Conservation (phyloP, 108 stramenopile species). For the Pseudonitzschia delicatissima region DNA sequence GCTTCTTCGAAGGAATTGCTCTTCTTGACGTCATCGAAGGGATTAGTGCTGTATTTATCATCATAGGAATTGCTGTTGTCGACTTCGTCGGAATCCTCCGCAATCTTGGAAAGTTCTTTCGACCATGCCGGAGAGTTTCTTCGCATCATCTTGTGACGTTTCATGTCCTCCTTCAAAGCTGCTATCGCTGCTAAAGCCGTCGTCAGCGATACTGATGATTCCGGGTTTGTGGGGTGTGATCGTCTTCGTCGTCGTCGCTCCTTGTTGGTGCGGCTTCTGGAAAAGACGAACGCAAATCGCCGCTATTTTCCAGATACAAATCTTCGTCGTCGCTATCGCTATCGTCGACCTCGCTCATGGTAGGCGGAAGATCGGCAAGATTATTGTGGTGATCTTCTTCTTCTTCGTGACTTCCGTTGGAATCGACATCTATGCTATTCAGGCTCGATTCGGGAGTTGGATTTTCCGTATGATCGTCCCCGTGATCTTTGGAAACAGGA, state of each 20-base stretch:
- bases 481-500: neutral
- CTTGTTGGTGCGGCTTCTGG: neutral
- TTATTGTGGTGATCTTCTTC: neutral
- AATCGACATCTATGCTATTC: no score
- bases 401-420: neutral
- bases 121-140: neutral
- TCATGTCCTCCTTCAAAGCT: neutral
- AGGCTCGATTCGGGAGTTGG: constrained; percentile 2
- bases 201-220: no score
- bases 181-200: neutral
- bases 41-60: neutral
- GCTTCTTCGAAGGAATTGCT: neutral
- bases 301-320: neutral
- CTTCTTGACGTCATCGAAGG: neutral
- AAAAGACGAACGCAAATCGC: neutral
- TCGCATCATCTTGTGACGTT: neutral
- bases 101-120: neutral
- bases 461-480: neutral
- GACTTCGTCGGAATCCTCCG: neutral
- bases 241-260: neutral
- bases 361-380: neutral
- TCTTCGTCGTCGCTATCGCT: neutral
- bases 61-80: neutral
- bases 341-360: constrained; percentile 1
- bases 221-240: neutral